Conservation (phyloP, 139 green algal species). For the Volvox reticuliferus region DNA sequence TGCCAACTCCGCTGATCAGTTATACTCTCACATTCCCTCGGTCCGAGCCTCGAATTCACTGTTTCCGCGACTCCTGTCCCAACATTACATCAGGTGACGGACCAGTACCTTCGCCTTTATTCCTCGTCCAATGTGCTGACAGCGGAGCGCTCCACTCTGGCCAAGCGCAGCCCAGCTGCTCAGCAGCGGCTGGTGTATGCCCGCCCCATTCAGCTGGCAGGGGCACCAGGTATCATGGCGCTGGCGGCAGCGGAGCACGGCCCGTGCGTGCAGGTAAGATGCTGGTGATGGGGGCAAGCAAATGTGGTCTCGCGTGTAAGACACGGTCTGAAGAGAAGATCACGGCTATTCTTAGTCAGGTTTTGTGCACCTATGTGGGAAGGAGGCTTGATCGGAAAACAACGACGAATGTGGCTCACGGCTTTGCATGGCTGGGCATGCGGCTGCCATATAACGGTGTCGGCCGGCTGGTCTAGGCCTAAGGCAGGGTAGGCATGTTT, state of each 20-base stretch:
- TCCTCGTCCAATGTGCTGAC: slow-evolving; percentile 16
- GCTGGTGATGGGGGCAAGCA: background rate
- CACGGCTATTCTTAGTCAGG: too few relatives aligned
- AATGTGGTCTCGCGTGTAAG: background rate
- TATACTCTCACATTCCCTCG: too few relatives aligned
- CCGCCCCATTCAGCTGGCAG: slow-evolving; percentile 3
- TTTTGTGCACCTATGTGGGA: too few relatives aligned
- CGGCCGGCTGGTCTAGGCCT: too few relatives aligned
- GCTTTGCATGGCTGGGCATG: too few relatives aligned
- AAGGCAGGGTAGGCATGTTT: too few relatives aligned
- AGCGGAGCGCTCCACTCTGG: slow-evolving; percentile 30
- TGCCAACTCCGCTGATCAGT: too few relatives aligned
- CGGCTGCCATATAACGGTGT: too few relatives aligned
- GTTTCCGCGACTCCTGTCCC: too few relatives aligned
- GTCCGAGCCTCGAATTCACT: too few relatives aligned
- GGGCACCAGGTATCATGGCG: slow-evolving; percentile 48
- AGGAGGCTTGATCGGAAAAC: too few relatives aligned
- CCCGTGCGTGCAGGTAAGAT: slow-evolving; percentile 21
- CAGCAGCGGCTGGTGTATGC: slow-evolving; percentile 38
- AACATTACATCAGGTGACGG: slow-evolving; percentile 32
- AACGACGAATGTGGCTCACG: too few relatives aligned
- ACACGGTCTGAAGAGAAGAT: background rate
- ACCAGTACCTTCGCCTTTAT: slow-evolving; percentile 64
- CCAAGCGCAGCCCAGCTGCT: slow-evolving; percentile 15
- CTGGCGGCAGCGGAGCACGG: slow-evolving; percentile 43